Evolutionary conservation across 305 asterid species (phyloP).

Genomic region (Fraxinus greggii): DNA sequence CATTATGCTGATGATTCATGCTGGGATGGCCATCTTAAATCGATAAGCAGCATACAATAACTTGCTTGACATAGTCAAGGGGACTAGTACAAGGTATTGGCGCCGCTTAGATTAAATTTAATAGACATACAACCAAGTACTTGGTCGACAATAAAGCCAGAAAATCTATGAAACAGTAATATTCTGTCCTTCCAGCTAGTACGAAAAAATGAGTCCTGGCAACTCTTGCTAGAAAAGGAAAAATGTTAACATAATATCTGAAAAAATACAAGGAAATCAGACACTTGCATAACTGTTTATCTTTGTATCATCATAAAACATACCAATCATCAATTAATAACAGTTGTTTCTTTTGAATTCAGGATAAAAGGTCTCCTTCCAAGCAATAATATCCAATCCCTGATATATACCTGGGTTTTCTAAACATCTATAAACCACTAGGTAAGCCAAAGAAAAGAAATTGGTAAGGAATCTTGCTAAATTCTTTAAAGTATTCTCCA

Average conservation of each 20-base stretch:
- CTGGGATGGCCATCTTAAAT: background rate
- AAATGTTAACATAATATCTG: background rate
- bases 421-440: background rate
- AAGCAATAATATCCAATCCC: background rate
- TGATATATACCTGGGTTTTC: background rate
- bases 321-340: background rate
- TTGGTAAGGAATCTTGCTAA: background rate
- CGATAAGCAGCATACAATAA: background rate
- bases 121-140: background rate
- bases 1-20: background rate
- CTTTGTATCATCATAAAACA: background rate
- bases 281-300: background rate
- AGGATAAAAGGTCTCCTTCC: background rate
- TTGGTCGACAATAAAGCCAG: background rate
- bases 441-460: background rate
- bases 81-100: background rate
- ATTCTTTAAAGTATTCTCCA: background rate
- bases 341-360: background rate
- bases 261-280: background rate
- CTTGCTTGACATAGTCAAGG: background rate
- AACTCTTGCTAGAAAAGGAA: background rate
- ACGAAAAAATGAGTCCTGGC: background rate
- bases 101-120: background rate
- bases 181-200: background rate
- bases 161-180: background rate